Evolutionary conservation across 768 basidiomycete genomes (phyloP), one percentile per base, ranked within the genome.

Genomic region (Sistotremastrum niveocremeum): DNA sequence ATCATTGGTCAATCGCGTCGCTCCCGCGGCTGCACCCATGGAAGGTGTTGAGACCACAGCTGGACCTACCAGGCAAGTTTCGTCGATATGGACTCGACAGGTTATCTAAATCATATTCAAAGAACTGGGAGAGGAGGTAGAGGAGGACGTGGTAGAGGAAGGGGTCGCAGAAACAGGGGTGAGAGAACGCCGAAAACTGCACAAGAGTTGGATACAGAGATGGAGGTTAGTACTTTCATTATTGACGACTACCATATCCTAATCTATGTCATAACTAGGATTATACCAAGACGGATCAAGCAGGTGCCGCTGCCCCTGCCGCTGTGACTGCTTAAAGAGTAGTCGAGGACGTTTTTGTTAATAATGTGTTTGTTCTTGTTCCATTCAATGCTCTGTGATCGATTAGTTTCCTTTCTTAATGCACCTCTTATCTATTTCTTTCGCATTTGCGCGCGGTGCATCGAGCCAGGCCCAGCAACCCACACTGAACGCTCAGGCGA

Each of bases 141-240:
- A 48, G 73, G 77, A 10, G 69, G 72, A 45, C 65, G 66, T 36
- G 67, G 72, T 52, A 63, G 62, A 47, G 67, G 68, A 48, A 56
- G 66, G 45, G 61, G 63, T 9, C 61, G 63, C 28, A 59, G 59
- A 37, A 69, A 73, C 54, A 76, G 73, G 55, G 59, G 53, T 37
- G 79, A 84, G 45, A 69, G 88, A 51, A 75, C 84, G 4, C 66
- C 70, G 46, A 94, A 94, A 70, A 77, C 78, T 20, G 87, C 71
- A 3, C 94, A 87, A 33, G 88, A 93, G 60, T 76, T 98, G 38
- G 94, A 98, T 60, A 90, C 93, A 6, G 94, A 98, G 71, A 98
- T 98, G 94, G 85, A 85, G 76, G 94, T 94, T 49, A 36, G 78
- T 60, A 12, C 3, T 40, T 36, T 8, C 12, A 29, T 20, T 44